Evolutionary conservation across 306 rosid species (phyloP).

Genomic region (Mucuna pruriens): DNA sequence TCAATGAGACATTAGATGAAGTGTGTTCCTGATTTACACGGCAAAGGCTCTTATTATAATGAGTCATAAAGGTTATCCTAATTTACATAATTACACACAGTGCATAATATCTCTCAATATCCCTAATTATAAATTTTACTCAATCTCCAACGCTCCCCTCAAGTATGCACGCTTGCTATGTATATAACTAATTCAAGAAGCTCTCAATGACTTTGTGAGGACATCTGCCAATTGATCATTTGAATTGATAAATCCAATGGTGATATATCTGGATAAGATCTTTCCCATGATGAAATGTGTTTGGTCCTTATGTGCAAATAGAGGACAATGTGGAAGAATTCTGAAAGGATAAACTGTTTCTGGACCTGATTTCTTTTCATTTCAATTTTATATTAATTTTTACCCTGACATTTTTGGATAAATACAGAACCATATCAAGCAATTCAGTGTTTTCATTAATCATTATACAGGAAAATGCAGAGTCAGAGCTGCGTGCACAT

Average conservation of each 20-base stretch:
- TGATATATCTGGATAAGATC: not conserved
- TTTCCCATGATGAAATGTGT: not conserved
- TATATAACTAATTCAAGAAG: not conserved
- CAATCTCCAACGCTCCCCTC: not conserved
- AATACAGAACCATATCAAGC: conserved; percentile 23
- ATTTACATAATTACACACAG: not conserved
- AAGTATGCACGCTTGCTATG: not conserved
- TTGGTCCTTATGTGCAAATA: not conserved
- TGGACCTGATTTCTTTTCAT: not conserved
- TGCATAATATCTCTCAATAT: not conserved
- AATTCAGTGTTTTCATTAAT: conserved; percentile 36
- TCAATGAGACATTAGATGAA: not conserved
- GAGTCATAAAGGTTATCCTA: not conserved
- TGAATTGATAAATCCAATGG: not conserved
- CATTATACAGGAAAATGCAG: conserved; percentile 76
- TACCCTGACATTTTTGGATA: not conserved
- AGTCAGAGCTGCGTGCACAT: conserved; percentile 95
- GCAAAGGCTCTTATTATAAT: not conserved
- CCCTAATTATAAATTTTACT: not conserved
- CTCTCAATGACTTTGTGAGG: not conserved
- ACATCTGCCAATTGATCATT: not conserved
- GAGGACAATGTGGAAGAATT: not conserved
- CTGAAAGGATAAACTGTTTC: conserved; percentile 13
- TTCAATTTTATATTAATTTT: not conserved
- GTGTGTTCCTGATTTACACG: not conserved